A percentile compares a stretch with the other conserved stretches of the same genome.
Evolutionary conservation across 345 rosid genomes (phyloP).

Genomic region (Salix koriyanagi): DNA sequence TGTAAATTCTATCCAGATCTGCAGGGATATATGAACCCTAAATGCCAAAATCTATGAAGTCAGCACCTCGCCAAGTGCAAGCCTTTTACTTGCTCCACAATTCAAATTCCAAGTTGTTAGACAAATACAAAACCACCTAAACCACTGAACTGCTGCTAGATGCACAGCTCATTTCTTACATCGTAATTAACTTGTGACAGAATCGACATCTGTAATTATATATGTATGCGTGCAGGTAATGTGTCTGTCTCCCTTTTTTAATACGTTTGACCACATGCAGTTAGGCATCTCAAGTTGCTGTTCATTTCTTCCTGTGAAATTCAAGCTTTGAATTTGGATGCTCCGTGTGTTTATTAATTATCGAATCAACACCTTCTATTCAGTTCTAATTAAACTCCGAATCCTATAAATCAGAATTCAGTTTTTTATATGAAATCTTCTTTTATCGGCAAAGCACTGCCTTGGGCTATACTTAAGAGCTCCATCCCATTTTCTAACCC

Average conservation of each 20-base stretch:
- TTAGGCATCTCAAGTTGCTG: not conserved
- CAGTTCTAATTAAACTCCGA: not conserved
- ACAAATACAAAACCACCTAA: not conserved
- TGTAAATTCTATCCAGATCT: not conserved
- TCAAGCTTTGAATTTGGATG: not conserved
- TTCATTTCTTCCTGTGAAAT: not conserved
- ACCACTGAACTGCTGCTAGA: not conserved
- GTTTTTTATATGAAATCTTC: not conserved
- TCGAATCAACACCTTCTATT: not conserved
- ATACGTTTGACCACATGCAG: not conserved
- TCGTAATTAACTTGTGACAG: not conserved
- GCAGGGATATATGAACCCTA: not conserved
- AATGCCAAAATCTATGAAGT: not conserved
- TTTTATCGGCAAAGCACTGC: not conserved
- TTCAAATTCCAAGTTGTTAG: not conserved
- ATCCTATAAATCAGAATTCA: not conserved
- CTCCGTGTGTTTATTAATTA: not conserved
- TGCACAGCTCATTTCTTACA: not conserved
- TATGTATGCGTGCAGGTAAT: no score
- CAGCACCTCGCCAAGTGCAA: not conserved
- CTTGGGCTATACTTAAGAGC: not conserved
- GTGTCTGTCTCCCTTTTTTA: not conserved
- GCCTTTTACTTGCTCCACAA: not conserved
- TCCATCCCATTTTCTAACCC: not conserved
- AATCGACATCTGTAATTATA: not conserved